Evolutionary conservation across 169 alveolate genomes (phyloP), one percentile per base, ranked within the genome.

Genomic region (Sarcocystis neurona): DNA sequence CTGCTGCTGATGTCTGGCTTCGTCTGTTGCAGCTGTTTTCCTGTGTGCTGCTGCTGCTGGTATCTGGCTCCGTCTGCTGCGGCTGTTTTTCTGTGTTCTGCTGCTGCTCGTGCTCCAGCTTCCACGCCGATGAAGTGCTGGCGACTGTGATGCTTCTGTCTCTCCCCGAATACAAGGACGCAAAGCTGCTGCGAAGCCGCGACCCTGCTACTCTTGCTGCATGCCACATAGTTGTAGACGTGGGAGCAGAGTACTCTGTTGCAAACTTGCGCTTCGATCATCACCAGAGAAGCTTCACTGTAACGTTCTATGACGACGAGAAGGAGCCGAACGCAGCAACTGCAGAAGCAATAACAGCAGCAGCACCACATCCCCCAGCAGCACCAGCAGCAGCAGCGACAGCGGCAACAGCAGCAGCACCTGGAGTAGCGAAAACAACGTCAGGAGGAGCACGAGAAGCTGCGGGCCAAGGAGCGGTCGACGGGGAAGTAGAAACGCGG

Each of bases 191-290:
- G 5, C 94, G 99, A 85, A 93, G 98, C 15, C 95, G 99, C 58
- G 97, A 97, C 80, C 95, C 94, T 37, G 95, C 92, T 27, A 89
- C 92, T 27, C 93, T 96, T 53, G 95, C 94, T 66, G 84, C 87
- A 39, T 94, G 97, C 87, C 98, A 96, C 86, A 90, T 96, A 30
- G 95, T 96, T n/a, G 96, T 96, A 48, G 99, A 97, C 88, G 99
- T 97, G 6, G 99, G 99, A 3, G 95, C 97, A 39, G 96, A 94
- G 39, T 95, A 94, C 87, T 97, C 87, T 58, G 93, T 94, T 48
- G 93, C 80, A 66, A 80, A 47, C 27, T 37, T 63, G 56, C 95
- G 98, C 80, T 97, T 96, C 89, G 99, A 97, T 87, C 99, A 97
- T 85, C 99, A 97, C 93, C 97, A 96, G 92, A 93, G 91, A 84